Evolutionary conservation across 768 basidiomycete genomes (phyloP).

Genomic region (Trametes coccinea): DNA sequence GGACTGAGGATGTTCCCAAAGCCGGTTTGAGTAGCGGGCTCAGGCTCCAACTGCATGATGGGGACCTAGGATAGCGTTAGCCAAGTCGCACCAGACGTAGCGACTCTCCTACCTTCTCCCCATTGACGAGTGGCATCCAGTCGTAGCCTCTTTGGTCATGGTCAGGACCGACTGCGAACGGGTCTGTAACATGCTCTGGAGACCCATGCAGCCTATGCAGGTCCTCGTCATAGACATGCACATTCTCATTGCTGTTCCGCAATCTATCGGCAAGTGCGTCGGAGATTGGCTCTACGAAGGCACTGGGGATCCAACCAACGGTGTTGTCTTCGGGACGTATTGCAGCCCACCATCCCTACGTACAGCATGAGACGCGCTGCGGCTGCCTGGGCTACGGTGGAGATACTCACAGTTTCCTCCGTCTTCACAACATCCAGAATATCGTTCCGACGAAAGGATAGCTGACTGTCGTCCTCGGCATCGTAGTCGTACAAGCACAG

Average conservation of each 20-base stretch:
- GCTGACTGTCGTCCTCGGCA: slow-evolving; percentile 59
- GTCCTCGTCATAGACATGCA: slow-evolving; percentile 10
- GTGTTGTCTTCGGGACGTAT: slow-evolving; percentile 50
- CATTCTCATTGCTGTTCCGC: slow-evolving; percentile 19
- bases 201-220: slow-evolving; percentile 1
- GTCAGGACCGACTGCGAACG: slow-evolving; percentile 6
- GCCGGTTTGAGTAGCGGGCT: neutral
- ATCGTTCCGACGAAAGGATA: slow-evolving; percentile 66
- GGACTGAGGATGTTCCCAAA: slow-evolving; percentile 16
- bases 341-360: slow-evolving; percentile 78
- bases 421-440: slow-evolving; percentile 66
- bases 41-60: slow-evolving; percentile 11
- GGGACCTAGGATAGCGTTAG: slow-evolving; percentile 1
- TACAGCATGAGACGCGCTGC: neutral
- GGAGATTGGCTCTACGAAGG: slow-evolving; percentile 60
- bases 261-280: slow-evolving; percentile 52
- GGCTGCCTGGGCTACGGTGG: neutral
- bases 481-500: slow-evolving; percentile 70
- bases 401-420: slow-evolving; percentile 47
- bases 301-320: slow-evolving; percentile 77
- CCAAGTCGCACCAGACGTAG: neutral
- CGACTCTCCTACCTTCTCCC: slow-evolving; percentile 23
- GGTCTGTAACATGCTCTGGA: slow-evolving; percentile 14
- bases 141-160: slow-evolving; percentile 15
- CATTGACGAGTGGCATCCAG: slow-evolving; percentile 25